Evolutionary conservation across 1,139 yeast species (phyloP).

Genomic region (Lodderomyces orthopsilosis): DNA sequence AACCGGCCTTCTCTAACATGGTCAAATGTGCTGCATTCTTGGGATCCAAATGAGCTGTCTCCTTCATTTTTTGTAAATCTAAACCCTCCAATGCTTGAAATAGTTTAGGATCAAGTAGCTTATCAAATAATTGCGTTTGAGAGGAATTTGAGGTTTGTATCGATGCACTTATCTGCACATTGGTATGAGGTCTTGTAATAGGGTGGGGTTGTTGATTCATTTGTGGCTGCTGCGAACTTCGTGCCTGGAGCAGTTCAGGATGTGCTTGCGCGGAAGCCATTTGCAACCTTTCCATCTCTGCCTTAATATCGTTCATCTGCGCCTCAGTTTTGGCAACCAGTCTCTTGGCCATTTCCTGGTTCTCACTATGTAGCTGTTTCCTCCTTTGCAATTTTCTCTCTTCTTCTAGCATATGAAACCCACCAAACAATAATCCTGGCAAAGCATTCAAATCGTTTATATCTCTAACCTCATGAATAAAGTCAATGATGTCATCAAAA

Average conservation of each 20-base stretch:
- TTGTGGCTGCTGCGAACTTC: neutral
- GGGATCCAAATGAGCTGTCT: slow-evolving; percentile 17
- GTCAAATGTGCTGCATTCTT: slow-evolving; percentile 19
- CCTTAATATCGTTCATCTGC: slow-evolving; percentile 9
- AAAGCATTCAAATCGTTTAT: slow-evolving; percentile 41
- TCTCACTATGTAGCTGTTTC: slow-evolving; percentile 21
- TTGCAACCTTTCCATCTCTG: slow-evolving; percentile 9
- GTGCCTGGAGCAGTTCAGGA: neutral
- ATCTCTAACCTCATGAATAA: slow-evolving; percentile 39
- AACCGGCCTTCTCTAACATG: slow-evolving; percentile 28
- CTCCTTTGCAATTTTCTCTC: slow-evolving; percentile 33
- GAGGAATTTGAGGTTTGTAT: slow-evolving; percentile 7
- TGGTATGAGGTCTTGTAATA: slow-evolving; percentile 1
- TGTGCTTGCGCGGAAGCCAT: neutral
- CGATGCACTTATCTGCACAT: slow-evolving; percentile 6
- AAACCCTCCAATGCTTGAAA: slow-evolving; percentile 28
- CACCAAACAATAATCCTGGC: slow-evolving; percentile 40
- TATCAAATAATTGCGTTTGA: slow-evolving; percentile 19
- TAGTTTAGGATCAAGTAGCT: slow-evolving; percentile 30
- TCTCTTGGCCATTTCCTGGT: slow-evolving; percentile 11
- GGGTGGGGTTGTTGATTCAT: neutral
- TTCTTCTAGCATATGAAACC: slow-evolving; percentile 40
- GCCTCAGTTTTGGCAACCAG: slow-evolving; percentile 10
- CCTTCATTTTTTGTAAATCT: slow-evolving; percentile 28
- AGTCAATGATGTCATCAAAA: slow-evolving; percentile 48